A percentile compares a stretch with the other conserved stretches of the same genome.
Conservation (phyloP, 345 rosid genomes). For the Pugionium cornutum region DNA sequence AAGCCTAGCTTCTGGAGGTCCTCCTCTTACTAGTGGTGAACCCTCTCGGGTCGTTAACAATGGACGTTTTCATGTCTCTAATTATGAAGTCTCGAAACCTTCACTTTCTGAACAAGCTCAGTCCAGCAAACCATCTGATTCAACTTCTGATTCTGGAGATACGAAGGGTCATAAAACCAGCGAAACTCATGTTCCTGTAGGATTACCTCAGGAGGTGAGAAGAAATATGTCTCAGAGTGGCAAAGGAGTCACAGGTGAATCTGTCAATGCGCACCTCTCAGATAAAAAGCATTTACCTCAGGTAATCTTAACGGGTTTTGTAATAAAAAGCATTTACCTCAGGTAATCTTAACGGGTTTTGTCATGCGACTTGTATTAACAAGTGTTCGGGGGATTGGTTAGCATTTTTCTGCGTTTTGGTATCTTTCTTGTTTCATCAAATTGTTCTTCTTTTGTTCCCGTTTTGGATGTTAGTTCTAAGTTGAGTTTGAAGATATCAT, state of each 20-base stretch:
- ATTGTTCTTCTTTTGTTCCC: constrained; percentile 34
- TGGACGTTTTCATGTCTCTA: constrained; percentile 26
- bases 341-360: constrained; percentile 1
- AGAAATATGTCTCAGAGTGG: constrained; percentile 43
- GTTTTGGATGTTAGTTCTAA: not conserved
- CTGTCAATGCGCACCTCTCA: constrained; percentile 29
- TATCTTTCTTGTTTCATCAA: constrained; percentile 37
- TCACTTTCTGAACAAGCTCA: constrained; percentile 41
- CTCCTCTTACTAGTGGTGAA: constrained; percentile 10
- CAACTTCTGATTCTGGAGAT: constrained; percentile 38
- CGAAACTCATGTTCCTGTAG: constrained; percentile 38
- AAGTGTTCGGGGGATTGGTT: no score
- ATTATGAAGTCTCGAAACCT: constrained; percentile 20
- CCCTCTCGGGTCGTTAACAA: constrained; percentile 4
- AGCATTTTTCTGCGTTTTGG: constrained; percentile 19
- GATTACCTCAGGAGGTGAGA: constrained; percentile 45
- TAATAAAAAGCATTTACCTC: constrained; percentile 25
- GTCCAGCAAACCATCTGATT: constrained; percentile 40
- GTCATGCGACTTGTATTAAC: no score
- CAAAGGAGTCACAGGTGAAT: constrained; percentile 43
- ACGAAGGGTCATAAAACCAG: constrained; percentile 41
- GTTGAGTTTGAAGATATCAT: not conserved
- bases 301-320: constrained; percentile 4
- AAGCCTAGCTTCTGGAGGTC: constrained; percentile 38
- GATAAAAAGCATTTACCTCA: constrained; percentile 28